A percentile compares a stretch with the other conserved stretches of the same genome.
Evolutionary conservation across 345 rosid genomes (phyloP).

Genomic region (Salix suchowensis): DNA sequence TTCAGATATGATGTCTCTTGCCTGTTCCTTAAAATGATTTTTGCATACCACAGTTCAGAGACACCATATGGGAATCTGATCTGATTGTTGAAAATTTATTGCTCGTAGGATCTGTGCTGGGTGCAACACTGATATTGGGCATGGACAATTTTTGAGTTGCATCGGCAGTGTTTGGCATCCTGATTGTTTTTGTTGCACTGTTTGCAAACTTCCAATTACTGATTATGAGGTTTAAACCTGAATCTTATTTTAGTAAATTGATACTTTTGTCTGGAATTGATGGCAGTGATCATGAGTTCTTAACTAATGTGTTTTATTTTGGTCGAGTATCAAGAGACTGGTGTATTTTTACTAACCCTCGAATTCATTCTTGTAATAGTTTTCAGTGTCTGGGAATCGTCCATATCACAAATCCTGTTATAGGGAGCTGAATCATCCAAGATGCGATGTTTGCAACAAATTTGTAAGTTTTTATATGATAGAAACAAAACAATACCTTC

Average conservation of each 20-base stretch:
- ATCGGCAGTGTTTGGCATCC: constrained; percentile 87
- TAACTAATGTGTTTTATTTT: constrained; percentile 1
- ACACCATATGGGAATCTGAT: constrained; percentile 9
- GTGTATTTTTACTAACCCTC: constrained; percentile 18
- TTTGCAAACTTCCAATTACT: constrained; percentile 65
- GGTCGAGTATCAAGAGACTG: background rate
- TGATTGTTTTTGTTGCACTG: constrained; percentile 71
- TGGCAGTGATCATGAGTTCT: constrained; percentile 8
- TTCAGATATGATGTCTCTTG: background rate
- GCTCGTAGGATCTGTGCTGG: constrained; percentile 81
- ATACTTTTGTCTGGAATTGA: constrained; percentile 5
- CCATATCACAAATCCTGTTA: constrained; percentile 87
- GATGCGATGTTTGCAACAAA: constrained; percentile 81
- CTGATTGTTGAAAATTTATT: constrained; percentile 17
- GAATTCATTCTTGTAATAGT: constrained; percentile 40
- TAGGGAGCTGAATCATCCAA: constrained; percentile 77
- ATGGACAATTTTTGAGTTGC: constrained; percentile 75
- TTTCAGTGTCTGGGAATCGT: constrained; percentile 65
- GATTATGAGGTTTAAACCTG: constrained; percentile 59
- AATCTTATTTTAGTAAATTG: constrained; percentile 6
- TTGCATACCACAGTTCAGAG: background rate
- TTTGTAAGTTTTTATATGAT: constrained; percentile 53
- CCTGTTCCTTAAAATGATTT: background rate
- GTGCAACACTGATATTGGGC: constrained; percentile 83
- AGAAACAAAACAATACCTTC: background rate